Evolutionary conservation across 768 basidiomycete genomes (phyloP).

Genomic region (Boletus rex-veris): DNA sequence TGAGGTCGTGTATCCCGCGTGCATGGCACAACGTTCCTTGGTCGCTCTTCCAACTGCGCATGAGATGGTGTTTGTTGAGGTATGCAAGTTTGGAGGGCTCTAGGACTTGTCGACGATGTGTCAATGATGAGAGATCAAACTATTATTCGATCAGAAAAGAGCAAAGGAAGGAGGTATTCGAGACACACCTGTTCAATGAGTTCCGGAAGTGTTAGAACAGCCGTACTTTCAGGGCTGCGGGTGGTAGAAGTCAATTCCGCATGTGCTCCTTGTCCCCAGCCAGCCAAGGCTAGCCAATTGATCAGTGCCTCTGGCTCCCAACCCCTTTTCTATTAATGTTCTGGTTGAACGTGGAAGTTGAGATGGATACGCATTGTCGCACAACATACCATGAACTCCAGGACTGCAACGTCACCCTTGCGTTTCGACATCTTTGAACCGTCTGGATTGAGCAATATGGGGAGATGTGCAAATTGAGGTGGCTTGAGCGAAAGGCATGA

Average conservation of each 20-base stretch:
- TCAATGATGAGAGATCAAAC: slow-evolving; percentile 77
- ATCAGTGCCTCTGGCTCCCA: slow-evolving; percentile 89
- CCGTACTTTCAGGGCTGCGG: slow-evolving; percentile 62
- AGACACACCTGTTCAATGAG: slow-evolving; percentile 58
- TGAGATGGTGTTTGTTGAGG: slow-evolving; percentile 84
- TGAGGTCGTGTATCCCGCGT: slow-evolving; percentile 45
- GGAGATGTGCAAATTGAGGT: slow-evolving; percentile 88
- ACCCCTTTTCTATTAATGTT: slow-evolving; percentile 57
- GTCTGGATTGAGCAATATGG: slow-evolving; percentile 84
- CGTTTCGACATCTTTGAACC: slow-evolving; percentile 95
- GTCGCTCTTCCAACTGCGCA: slow-evolving; percentile 48
- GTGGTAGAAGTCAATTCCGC: slow-evolving; percentile 21
- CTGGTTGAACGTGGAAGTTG: neutral
- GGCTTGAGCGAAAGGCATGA: slow-evolving; percentile 64
- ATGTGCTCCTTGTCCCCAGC: slow-evolving; percentile 71
- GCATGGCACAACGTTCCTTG: slow-evolving; percentile 54
- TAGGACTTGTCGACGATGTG: slow-evolving; percentile 79
- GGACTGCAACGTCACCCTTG: slow-evolving; percentile 82
- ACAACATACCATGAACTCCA: slow-evolving; percentile 73
- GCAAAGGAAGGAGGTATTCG: neutral
- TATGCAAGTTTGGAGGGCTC: slow-evolving; percentile 79
- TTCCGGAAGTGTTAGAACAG: slow-evolving; percentile 56
- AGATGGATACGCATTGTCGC: neutral
- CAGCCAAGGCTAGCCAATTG: slow-evolving; percentile 93
- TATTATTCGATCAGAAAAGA: neutral